Evolutionary conservation across 495 filamentous ascomycete species (phyloP), one percentile per base, ranked within the genome.

Genomic region (Hypoxylon fragiforme): DNA sequence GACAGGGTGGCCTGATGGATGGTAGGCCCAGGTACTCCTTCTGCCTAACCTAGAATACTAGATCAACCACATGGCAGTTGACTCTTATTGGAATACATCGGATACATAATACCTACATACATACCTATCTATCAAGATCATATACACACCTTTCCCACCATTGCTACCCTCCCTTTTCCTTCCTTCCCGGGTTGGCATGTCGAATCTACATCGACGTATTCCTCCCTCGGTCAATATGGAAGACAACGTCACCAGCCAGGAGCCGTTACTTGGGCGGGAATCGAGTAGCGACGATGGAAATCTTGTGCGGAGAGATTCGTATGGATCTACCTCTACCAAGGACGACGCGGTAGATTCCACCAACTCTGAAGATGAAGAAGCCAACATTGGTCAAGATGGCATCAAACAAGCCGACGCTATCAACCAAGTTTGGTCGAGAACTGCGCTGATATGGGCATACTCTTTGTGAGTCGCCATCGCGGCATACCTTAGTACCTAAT

Each of bases 391-490:
- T 14, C 71, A 73, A 39, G 54, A 62, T 39, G 77, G 77, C 57
- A 66, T 80, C 20, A 65, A 69, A 46, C 69, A 73, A 15, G 66
- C 69, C 35, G 76, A 80, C 45, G 76, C 73, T 22, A 67, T 75
- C 6, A 76, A 77, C 18, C 51, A 70, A 38, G 68, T 71, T 9
- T 80, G 77, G 77, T 68, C 73, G 3, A 74, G 55, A 62, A 60
- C 57, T 9, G 61, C 66, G 36, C 61, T 80, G 32, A 60, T 71
- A 30, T 44, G 66, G 19, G 73, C 71, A 14, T 78, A 76, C 47
- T 63, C 57, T 40, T 73, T 67, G 76, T 78, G 64, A 63, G 55
- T 59, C 41, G 34, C 40, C 15, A 60, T 47, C 11, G 31, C 18
- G 14, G 36, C n/a, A 47, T 16, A 7, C 22, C 42, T 13, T 4